Conservation (phyloP, 805 yeast genomes). For the Torulaspora maleeae region DNA sequence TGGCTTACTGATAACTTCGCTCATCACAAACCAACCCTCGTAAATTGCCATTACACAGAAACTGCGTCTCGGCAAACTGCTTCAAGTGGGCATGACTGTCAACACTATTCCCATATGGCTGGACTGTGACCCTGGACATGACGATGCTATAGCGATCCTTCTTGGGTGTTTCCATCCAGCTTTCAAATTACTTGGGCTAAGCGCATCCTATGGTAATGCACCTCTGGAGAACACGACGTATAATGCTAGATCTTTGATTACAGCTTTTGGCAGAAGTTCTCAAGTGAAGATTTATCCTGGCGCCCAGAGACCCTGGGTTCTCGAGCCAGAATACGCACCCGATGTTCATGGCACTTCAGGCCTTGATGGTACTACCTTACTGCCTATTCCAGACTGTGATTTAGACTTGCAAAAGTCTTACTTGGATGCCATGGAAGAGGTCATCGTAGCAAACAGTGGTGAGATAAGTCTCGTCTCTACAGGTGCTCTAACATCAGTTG, state of each 20-base stretch:
- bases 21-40: neutral
- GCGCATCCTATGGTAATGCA: slow-evolving; percentile 72
- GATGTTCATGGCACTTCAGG: slow-evolving; percentile 73
- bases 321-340: slow-evolving; percentile 48
- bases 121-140: slow-evolving; percentile 92
- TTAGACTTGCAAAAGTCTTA: slow-evolving; percentile 37
- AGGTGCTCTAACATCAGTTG: slow-evolving; percentile 73
- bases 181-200: slow-evolving; percentile 59
- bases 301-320: slow-evolving; percentile 50
- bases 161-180: slow-evolving; percentile 57
- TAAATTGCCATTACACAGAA: neutral
- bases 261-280: slow-evolving; percentile 45
- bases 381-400: slow-evolving; percentile 45
- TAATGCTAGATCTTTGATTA: slow-evolving; percentile 63
- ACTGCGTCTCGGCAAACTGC: neutral
- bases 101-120: slow-evolving; percentile 66
- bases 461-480: slow-evolving; percentile 62
- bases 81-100: slow-evolving; percentile 17
- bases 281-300: slow-evolving; percentile 67
- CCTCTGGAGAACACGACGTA: slow-evolving; percentile 58
- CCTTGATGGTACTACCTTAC: slow-evolving; percentile 63
- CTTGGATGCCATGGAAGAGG: slow-evolving; percentile 40
- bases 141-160: slow-evolving; percentile 73
- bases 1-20: neutral
- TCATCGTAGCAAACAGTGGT: slow-evolving; percentile 43